These are phyloP conservation scores for Dactylellina haptotyla DNA, from an alignment of 2,329 filamentous ascomycete genomes.

Conservation along the genomic window DNA sequence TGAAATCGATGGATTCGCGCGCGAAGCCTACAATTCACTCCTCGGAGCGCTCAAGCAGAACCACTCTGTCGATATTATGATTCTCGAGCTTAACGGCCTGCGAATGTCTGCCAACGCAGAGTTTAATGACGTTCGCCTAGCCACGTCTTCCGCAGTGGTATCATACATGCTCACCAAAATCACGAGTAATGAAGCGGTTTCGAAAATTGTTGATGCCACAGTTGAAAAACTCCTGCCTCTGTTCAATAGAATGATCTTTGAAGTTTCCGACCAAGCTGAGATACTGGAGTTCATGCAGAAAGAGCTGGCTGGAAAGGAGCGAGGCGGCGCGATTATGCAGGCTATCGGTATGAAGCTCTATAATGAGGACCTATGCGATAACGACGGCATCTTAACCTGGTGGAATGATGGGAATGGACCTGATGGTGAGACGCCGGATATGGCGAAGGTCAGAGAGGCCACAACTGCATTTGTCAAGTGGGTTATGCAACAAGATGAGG, in stretches of 20 bases:
- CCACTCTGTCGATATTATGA: slow-evolving; percentile 57
- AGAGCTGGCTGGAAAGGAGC: slow-evolving; percentile 74
- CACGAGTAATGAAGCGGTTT: slow-evolving; percentile 70
- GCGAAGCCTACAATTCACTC: slow-evolving; percentile 56
- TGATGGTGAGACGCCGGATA: slow-evolving; percentile 73
- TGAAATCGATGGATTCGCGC: slow-evolving; percentile 29
- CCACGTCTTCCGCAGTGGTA: slow-evolving; percentile 85
- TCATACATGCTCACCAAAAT: slow-evolving; percentile 80
- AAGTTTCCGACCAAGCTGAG: slow-evolving; percentile 80
- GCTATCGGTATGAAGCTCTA: slow-evolving; percentile 86
- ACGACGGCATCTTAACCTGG: slow-evolving; percentile 88
- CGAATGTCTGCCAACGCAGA: slow-evolving; percentile 90
- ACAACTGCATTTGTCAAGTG: slow-evolving; percentile 78
- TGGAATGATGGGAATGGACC: slow-evolving; percentile 75
- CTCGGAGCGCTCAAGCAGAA: slow-evolving; percentile 56
- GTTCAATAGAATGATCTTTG: slow-evolving; percentile 70
- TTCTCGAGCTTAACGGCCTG: slow-evolving; percentile 89
- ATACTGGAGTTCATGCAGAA: slow-evolving; percentile 84
- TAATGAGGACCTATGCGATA: slow-evolving; percentile 82
- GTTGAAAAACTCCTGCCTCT: slow-evolving; percentile 73
- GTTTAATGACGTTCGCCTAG: slow-evolving; percentile 85
- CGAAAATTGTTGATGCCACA: slow-evolving; percentile 65
- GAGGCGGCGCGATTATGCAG: slow-evolving; percentile 75
- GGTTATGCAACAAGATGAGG: slow-evolving; percentile 74
- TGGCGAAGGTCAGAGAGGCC: slow-evolving; percentile 77